Conservation (phyloP, 805 yeast genomes). For the Brettanomyces anomalus region DNA sequence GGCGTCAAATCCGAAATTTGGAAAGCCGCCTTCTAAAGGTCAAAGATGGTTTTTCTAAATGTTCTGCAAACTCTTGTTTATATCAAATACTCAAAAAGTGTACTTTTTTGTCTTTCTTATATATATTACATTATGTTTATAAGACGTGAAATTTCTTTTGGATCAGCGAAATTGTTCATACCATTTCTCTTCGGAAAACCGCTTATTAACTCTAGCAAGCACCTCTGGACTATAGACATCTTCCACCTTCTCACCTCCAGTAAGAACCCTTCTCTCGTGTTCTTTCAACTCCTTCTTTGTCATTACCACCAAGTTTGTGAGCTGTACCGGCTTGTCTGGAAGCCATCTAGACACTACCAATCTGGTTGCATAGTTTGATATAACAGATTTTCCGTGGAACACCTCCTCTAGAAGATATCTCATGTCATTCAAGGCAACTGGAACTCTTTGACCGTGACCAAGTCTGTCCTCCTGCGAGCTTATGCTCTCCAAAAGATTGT, state of each 20-base stretch:
- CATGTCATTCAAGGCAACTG: conserved; percentile 62
- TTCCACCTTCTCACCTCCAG: conserved; percentile 52
- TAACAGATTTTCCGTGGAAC: conserved; percentile 84
- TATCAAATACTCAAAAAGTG: background rate
- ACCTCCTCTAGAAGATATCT: conserved; percentile 85
- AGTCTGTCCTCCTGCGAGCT: conserved; percentile 83
- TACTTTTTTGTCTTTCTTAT: background rate
- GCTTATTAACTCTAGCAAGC: conserved; percentile 42
- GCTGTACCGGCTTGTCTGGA: conserved; percentile 49
- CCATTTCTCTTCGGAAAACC: conserved; percentile 69
- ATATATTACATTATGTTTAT: background rate
- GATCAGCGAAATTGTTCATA: conserved; percentile 45
- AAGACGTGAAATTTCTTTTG: background rate
- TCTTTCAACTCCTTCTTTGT: conserved; percentile 76
- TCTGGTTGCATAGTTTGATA: conserved; percentile 74
- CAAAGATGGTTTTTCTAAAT: conserved; percentile 54
- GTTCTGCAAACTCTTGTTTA: background rate
- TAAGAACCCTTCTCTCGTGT: conserved; percentile 72
- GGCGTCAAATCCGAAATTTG: conserved; percentile 39
- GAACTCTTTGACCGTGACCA: conserved; percentile 65
- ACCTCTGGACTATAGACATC: conserved; percentile 60
- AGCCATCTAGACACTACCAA: conserved; percentile 83
- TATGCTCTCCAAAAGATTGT: conserved; percentile 69
- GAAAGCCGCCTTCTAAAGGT: conserved; percentile 40
- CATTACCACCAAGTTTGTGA: conserved; percentile 79